A percentile compares a stretch with the other conserved stretches of the same genome.
Evolutionary conservation across 805 yeast genomes (phyloP).

Genomic region (Candida berthetii): DNA sequence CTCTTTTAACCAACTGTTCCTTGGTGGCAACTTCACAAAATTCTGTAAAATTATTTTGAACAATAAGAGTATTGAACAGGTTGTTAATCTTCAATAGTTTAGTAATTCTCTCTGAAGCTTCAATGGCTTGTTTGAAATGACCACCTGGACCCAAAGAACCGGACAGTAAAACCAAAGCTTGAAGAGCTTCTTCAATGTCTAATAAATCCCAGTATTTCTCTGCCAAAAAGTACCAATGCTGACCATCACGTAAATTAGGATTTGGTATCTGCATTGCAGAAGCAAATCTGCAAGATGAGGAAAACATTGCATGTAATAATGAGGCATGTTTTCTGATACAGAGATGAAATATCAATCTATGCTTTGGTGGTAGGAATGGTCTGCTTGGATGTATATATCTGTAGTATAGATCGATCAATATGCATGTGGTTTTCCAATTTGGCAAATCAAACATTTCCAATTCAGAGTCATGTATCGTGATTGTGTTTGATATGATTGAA

Average conservation of each 20-base stretch:
- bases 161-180: slow-evolving; percentile 21
- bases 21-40: slow-evolving; percentile 21
- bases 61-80: slow-evolving; percentile 7
- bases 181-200: slow-evolving; percentile 20
- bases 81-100: slow-evolving; percentile 12
- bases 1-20: slow-evolving; percentile 27
- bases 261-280: slow-evolving; percentile 19
- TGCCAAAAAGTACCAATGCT: slow-evolving; percentile 30
- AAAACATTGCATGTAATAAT: slow-evolving; percentile 28
- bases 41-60: slow-evolving; percentile 18
- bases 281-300: slow-evolving; percentile 25
- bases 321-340: slow-evolving; percentile 24
- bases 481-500: slow-evolving; percentile 3
- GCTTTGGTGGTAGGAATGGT: slow-evolving; percentile 29
- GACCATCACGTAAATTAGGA: slow-evolving; percentile 22
- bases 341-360: slow-evolving; percentile 22
- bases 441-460: slow-evolving; percentile 30
- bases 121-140: slow-evolving; percentile 18
- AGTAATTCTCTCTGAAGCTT: slow-evolving; percentile 19
- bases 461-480: slow-evolving; percentile 21
- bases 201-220: slow-evolving; percentile 26
- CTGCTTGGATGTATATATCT: slow-evolving; percentile 33
- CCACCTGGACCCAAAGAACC: slow-evolving; percentile 25
- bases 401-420: slow-evolving; percentile 32
- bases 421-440: slow-evolving; percentile 23